Evolutionary conservation across 2,329 filamentous ascomycete genomes (phyloP).

Genomic region (Plenodomus lindquistii): DNA sequence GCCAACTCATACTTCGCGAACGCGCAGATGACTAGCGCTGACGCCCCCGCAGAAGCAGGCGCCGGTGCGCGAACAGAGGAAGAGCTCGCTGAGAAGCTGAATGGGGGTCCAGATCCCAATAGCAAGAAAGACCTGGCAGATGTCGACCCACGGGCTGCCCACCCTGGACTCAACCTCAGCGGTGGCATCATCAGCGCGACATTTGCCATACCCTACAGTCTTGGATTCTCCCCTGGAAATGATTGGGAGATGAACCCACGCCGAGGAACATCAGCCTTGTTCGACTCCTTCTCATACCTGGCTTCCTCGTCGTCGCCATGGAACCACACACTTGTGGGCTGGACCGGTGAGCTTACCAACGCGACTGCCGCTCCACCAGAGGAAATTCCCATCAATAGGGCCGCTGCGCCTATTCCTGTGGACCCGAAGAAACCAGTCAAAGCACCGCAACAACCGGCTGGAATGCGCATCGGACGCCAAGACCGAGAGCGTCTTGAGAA

Average conservation of each 20-base stretch:
- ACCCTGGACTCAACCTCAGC: conserved; percentile 62
- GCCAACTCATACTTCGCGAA: conserved; percentile 43
- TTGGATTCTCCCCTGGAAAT: conserved; percentile 56
- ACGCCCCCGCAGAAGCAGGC: conserved; percentile 48
- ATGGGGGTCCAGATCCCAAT: conserved; percentile 45
- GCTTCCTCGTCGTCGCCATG: conserved; percentile 82
- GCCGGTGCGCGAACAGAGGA: conserved; percentile 52
- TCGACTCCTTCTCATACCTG: conserved; percentile 87
- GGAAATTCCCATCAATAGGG: conserved; percentile 66
- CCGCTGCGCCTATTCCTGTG: conserved; percentile 78
- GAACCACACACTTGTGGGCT: conserved; percentile 91
- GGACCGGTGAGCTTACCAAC: conserved; percentile 77
- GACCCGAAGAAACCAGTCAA: conserved; percentile 61
- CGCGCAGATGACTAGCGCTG: conserved; percentile 21
- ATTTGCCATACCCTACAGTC: conserved; percentile 65
- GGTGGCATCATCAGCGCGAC: conserved; percentile 67
- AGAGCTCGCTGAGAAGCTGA: conserved; percentile 59
- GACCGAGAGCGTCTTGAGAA: conserved; percentile 75
- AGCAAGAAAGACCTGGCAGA: conserved; percentile 50
- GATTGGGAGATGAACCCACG: conserved; percentile 73
- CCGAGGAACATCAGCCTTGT: conserved; percentile 86
- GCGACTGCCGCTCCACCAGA: conserved; percentile 41
- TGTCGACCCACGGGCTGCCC: conserved; percentile 58
- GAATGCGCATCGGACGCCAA: conserved; percentile 69
- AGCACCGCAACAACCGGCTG: conserved; percentile 66